Base-by-base conservation (phyloP, 1,284 basidiomycete genomes). In the Hymenochaete sp. region DNA sequence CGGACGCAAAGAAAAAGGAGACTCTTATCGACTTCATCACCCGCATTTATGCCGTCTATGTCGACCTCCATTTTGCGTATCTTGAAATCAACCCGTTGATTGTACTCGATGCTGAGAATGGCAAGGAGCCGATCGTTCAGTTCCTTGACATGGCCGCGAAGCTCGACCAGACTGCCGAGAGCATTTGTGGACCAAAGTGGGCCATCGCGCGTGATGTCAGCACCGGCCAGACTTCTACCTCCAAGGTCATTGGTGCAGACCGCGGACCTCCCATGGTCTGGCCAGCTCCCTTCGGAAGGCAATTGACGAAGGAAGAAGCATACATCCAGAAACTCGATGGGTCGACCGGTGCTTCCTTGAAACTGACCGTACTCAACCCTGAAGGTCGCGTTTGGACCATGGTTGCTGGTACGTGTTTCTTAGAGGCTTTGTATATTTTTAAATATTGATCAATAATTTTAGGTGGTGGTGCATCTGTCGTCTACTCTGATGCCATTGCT, bases 131-230 rank as follows among this genome's bases (percentile, higher is more conserved):
- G 46, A 80, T 82, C 53, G 93, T 98, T 59, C 84, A 88, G 67
- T 98, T 95, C 73, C 84, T 98, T 57, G 96, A 98, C 67, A 98
- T 98, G 93, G 96, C 95, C 40, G 93, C 95, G 63, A 98, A 98
- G 76, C 87, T 98, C 57, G 96, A 98, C 66, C 89, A 92, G 66
- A 98, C 95, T 16, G 96, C 95, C 48, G 96, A 98, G 71, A 95
- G 85, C 65, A 87, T 98, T 60, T 96, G 92, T 61, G 95, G 96
- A 29, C 91, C 92, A 60, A 98, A 97, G 71, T 98, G 95, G 95
- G 90, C 95, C 38, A 85, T 98, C 57, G 93, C 95, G 44, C 86
- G 95, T 59, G 96, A 98, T 64, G 68, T 89, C 47, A 75, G 81
- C 38, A 84, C 86, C 61, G 79, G 84, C 54, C 62, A 67, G 51